Conservation (phyloP, 306 rosid species). For the Ceratonia siliqua region DNA sequence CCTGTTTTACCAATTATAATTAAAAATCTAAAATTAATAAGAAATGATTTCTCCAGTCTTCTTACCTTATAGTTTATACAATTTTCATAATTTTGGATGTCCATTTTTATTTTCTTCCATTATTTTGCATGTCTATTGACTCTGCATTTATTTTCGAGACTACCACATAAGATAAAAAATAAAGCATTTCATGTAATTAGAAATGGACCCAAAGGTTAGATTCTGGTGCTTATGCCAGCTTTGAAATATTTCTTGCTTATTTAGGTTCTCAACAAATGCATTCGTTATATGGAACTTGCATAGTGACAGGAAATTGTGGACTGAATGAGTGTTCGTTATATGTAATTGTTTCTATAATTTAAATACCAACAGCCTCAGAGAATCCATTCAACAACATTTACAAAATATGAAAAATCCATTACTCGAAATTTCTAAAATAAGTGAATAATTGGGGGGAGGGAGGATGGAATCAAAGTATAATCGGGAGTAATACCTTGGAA, state of each 20-base stretch:
- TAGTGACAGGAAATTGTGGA: not conserved
- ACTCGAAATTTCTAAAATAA: not conserved
- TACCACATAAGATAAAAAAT: not conserved
- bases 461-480: not conserved
- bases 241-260: not conserved
- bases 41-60: too few species aligned
- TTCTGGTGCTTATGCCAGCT: not conserved
- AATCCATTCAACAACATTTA: not conserved
- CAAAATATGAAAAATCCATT: not conserved
- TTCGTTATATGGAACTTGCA: not conserved
- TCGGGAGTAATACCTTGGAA: constrained; percentile 54
- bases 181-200: not conserved
- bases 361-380: not conserved
- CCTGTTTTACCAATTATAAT: constrained; percentile 3
- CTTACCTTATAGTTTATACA: too few species aligned
- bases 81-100: too few species aligned
- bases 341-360: not conserved
- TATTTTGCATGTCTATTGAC: not conserved
- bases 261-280: not conserved
- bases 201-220: not conserved
- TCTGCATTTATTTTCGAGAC: not conserved
- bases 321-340: not conserved
- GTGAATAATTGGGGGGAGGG: not conserved
- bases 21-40: not conserved
- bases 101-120: not conserved